Conservation (phyloP, 2,329 filamentous ascomycete genomes). For the Colletotrichum liriopes region DNA sequence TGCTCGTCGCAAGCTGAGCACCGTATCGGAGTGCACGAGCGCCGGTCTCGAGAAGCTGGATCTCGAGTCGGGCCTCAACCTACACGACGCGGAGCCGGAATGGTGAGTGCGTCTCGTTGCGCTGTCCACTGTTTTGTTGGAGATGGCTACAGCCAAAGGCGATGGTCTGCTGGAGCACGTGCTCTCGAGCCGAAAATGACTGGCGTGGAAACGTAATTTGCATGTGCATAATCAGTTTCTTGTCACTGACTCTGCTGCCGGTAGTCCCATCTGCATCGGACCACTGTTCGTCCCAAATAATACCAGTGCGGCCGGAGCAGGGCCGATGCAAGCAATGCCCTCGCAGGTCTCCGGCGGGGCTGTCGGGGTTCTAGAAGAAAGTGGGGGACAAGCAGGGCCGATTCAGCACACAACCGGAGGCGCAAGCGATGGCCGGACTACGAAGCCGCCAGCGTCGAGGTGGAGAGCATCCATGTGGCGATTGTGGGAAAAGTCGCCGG, state of each 20-base stretch:
- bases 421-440: neutral
- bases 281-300: slow-evolving; percentile 46
- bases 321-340: slow-evolving; percentile 15
- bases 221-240: neutral
- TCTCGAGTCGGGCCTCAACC: slow-evolving; percentile 25
- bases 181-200: neutral
- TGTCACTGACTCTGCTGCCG: slow-evolving; percentile 25
- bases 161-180: neutral
- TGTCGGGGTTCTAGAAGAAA: slow-evolving; percentile 15
- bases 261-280: slow-evolving; percentile 54
- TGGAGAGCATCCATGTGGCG: slow-evolving; percentile 13
- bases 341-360: slow-evolving; percentile 13
- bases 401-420: neutral
- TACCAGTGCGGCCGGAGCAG: neutral
- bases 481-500: slow-evolving; percentile 7
- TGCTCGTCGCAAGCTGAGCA: slow-evolving; percentile 50
- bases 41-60: slow-evolving; percentile 32
- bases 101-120: slow-evolving; percentile 27
- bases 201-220: neutral
- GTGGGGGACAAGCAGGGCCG: slow-evolving; percentile 7
- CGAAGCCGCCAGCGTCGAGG: neutral
- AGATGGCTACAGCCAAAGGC: neutral
- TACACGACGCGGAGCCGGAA: slow-evolving; percentile 24
- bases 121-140: neutral
- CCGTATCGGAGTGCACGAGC: slow-evolving; percentile 49